Base-by-base conservation (phyloP, 768 basidiomycete genomes). In the Mycena metata region DNA sequence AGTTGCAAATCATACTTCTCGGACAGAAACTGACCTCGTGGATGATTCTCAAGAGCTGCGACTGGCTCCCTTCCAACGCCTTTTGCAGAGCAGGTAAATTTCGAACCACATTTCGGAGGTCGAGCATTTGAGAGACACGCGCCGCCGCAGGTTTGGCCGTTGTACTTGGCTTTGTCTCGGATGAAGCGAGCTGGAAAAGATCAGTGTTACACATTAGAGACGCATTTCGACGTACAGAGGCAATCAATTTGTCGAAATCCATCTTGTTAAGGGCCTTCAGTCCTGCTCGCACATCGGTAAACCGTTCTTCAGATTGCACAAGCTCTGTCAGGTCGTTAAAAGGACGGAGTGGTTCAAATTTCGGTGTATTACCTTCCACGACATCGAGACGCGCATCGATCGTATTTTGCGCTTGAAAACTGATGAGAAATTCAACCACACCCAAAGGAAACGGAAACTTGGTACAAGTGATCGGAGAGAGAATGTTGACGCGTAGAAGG, bases 201-300 rank as follows among this genome's bases (percentile, higher is more conserved):
- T 41, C 23, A 61, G 51, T 66, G 19, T 3, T 11, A 24, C 46
- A 47, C 39, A 21, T 24, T 33, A 24, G 54, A 35, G 39, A 5
- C 11, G 39, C 15, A 17, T 35, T 41, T 45, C 54, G 36, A 70
- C 83, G 66, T 73, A 91, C 93, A 30, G 88, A 88, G 52, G 86
- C 89, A 41, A 95, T 91, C 9, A 98, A 80, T 75, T 93, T 96
- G 78, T 98, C 96, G 30, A 97, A 86, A 73, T 99, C 97, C 77
- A 93, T 83, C 74, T 92, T 91, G 76, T 93, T 90, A 60, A 96
- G 78, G 2, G 84, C 78, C 76, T 89, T 91, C 50, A 96, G 82
- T 0, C 90, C 91, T 67, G 89, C 86, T 60, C 90, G 86, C 50
- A 94, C 81, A 36, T 89, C 86, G 4, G 83, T 88, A 73, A 91